phyloP scores from a whole-genome alignment of 257 asterid genomes.

The Penstemon newberryi region DNA sequence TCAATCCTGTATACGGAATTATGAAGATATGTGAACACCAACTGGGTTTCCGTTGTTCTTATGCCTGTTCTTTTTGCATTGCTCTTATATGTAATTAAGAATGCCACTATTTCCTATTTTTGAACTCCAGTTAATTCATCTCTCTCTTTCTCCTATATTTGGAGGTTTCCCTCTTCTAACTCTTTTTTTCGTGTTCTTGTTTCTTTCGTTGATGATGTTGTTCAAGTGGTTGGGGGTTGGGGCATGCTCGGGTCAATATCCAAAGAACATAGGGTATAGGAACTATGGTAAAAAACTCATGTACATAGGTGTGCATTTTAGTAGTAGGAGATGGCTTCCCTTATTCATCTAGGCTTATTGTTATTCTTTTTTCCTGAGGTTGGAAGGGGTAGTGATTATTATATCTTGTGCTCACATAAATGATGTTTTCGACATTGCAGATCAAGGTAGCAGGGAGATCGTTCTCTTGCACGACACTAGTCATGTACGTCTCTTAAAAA shows the following conservation, averaged over 20 bases:
- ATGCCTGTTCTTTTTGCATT: no score
- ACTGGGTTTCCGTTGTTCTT: neutral
- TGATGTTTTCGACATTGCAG: constrained; percentile 40
- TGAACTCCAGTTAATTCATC: neutral
- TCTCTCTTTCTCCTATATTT: neutral
- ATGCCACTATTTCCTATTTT: neutral
- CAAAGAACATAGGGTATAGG: neutral
- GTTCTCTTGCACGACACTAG: constrained; percentile 40
- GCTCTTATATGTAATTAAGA: neutral
- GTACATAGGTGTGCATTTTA: neutral
- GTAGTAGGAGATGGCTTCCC: neutral
- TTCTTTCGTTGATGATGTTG: constrained; percentile 1
- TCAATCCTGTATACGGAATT: no score
- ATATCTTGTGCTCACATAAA: constrained; percentile 17
- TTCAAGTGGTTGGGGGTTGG: neutral
- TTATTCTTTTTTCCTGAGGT: neutral
- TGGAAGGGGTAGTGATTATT: neutral
- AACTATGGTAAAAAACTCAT: neutral
- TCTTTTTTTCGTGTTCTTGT: neutral
- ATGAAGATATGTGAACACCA: neutral
- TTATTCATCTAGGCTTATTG: neutral
- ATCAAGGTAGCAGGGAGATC: constrained; percentile 49
- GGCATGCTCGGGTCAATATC: neutral
- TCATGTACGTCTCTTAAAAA: constrained; percentile 46
- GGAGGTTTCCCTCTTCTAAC: neutral